Base-by-base conservation (phyloP, 768 basidiomycete genomes). In the Tricholoma sp. region DNA sequence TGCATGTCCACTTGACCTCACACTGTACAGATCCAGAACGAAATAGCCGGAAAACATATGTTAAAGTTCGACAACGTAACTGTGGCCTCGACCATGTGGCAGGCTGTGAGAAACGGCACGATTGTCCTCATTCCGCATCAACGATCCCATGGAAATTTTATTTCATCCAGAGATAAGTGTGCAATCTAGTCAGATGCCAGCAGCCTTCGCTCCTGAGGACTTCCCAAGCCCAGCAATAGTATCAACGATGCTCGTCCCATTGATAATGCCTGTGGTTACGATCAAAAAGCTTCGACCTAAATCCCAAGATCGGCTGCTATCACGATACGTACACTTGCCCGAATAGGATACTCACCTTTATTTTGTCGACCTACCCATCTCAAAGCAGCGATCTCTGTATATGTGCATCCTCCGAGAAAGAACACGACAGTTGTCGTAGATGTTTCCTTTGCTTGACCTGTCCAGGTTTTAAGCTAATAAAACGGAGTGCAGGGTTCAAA, bases 361-460 rank as follows among this genome's bases (percentile, higher is more conserved):
- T 88, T 88, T 69, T 94, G 93, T 62, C 86, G 82, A 55, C 85
- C 81, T 65, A 96, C 88, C 93, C 94, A 97, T 68, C 97, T 80
- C 61, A 99, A 69, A 6, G 96, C 96, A 36, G 97, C 88, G 57
- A 98, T 94, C 74, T 98, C 97, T 8, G 96, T 96, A 64, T 91
- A 97, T 11, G 97, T 99, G 69, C 94, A 94, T 4, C 96, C 97
- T 28, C 97, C 97, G 32, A 98, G 73, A 82, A 98, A 98, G 74
- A 98, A 97, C 9, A 99, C 90, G 15, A 96, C 82, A 2, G 94
- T 96, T 5, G 88, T 96, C 7, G 85, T 89, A 2, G 81, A 74
- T 63, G 81, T 80, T 58, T 87, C 89, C 50, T 75, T 76, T 1
- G 78, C 69, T 57, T 72, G 72, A 53, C 77, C 82, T 84, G 60